A percentile compares a stretch with the other conserved stretches of the same genome.
Evolutionary conservation across 2,329 filamentous ascomycete species (phyloP).

Genomic region (Epichloe sibirici): DNA sequence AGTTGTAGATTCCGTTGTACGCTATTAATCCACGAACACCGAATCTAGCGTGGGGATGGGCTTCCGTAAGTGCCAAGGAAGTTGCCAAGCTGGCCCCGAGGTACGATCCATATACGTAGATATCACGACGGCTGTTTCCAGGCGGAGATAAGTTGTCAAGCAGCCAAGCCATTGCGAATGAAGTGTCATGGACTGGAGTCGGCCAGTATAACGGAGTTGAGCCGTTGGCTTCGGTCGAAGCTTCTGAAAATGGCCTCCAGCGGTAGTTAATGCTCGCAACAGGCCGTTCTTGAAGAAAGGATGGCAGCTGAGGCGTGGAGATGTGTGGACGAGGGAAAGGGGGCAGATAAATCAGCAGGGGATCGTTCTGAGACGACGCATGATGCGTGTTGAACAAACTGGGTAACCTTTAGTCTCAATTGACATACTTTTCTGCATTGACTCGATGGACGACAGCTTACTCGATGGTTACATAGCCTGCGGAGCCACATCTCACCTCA

Average conservation of each 20-base stretch:
- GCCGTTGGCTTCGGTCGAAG: constrained; percentile 5
- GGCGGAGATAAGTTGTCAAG: constrained; percentile 29
- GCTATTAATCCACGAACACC: constrained; percentile 41
- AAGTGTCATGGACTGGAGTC: constrained; percentile 42
- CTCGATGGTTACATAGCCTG: constrained; percentile 39
- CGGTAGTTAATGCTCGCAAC: constrained; percentile 48
- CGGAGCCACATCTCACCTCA: constrained; percentile 34
- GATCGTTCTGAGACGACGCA: constrained; percentile 18
- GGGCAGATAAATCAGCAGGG: constrained; percentile 45
- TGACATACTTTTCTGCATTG: background rate
- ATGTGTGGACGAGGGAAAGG: constrained; percentile 25
- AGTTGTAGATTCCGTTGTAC: constrained; percentile 52
- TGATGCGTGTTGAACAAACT: constrained; percentile 33
- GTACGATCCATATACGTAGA: constrained; percentile 42
- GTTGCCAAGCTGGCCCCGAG: constrained; percentile 45
- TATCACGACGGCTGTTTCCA: constrained; percentile 21
- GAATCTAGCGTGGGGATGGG: constrained; percentile 28
- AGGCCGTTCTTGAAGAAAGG: constrained; percentile 29
- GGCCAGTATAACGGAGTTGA: constrained; percentile 35
- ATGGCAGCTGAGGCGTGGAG: constrained; percentile 21
- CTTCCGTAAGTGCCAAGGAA: constrained; percentile 45
- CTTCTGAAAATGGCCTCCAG: constrained; percentile 28
- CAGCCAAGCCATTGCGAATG: constrained; percentile 43
- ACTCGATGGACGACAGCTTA: constrained; percentile 18
- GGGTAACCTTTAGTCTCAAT: background rate